phyloP scores from a whole-genome alignment of 331 rosid species.

The Ulmus americana region DNA sequence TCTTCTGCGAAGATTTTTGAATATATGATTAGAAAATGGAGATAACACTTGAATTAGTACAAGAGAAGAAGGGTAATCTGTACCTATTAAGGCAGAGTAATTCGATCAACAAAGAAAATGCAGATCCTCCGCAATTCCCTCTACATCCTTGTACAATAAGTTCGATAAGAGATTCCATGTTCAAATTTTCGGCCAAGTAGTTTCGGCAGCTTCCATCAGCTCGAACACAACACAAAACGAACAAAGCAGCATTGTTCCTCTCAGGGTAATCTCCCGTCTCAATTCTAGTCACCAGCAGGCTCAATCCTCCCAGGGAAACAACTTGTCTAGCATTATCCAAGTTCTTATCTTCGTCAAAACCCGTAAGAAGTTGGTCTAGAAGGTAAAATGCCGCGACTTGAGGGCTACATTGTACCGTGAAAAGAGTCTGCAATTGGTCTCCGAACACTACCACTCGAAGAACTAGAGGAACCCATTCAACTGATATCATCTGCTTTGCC shows the following conservation, averaged over 20 bases:
- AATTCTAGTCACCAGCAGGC: slow-evolving; percentile 43
- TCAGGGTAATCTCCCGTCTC: slow-evolving; percentile 53
- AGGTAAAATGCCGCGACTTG: slow-evolving; percentile 68
- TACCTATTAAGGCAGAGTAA: slow-evolving; percentile 69
- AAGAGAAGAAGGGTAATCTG: not conserved
- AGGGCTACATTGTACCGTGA: slow-evolving; percentile 66
- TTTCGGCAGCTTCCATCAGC: slow-evolving; percentile 76
- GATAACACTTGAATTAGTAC: not conserved
- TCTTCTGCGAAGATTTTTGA: slow-evolving; percentile 44
- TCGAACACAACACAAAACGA: slow-evolving; percentile 48
- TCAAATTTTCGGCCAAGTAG: slow-evolving; percentile 53
- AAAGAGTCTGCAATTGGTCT: slow-evolving; percentile 65
- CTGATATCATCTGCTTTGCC: slow-evolving; percentile 76
- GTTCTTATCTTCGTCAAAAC: slow-evolving; percentile 81
- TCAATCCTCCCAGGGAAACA: slow-evolving; percentile 68
- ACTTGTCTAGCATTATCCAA: slow-evolving; percentile 72
- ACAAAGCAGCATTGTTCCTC: slow-evolving; percentile 40
- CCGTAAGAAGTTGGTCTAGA: slow-evolving; percentile 64
- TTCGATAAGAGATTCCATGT: slow-evolving; percentile 50
- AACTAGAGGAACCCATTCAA: slow-evolving; percentile 70
- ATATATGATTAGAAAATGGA: slow-evolving; percentile 8
- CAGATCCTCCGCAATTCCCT: slow-evolving; percentile 33
- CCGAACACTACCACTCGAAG: slow-evolving; percentile 82
- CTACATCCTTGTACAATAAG: slow-evolving; percentile 49
- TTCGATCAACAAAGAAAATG: slow-evolving; percentile 48